These are phyloP conservation scores for Neoascochyta sp. DNA, from an alignment of 2,329 filamentous ascomycete species.

Conservation along the genomic window DNA sequence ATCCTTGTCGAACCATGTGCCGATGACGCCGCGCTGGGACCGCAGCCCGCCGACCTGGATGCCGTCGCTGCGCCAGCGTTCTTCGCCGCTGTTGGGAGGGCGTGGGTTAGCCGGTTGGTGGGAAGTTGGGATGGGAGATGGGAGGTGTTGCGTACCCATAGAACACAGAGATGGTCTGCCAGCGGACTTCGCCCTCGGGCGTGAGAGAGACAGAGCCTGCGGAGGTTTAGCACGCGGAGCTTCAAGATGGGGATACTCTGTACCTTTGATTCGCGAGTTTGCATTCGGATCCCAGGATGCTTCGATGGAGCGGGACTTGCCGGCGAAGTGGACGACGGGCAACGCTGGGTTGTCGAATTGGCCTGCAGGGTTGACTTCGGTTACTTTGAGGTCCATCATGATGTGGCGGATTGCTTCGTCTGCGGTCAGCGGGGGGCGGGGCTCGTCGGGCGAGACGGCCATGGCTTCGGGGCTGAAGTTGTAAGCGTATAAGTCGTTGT, in stretches of 20 bases:
- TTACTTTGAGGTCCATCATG: conserved; percentile 62
- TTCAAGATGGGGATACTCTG: conserved; percentile 8
- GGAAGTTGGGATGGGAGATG: no score
- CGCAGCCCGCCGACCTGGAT: conserved; percentile 67
- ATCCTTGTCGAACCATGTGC: conserved; percentile 76
- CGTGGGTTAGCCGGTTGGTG: no score
- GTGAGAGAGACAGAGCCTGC: conserved; percentile 59
- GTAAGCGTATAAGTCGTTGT: conserved; percentile 62
- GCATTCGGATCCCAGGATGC: conserved; percentile 65
- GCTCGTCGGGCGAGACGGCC: conserved; percentile 34
- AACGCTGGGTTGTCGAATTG: conserved; percentile 55
- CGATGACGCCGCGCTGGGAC: conserved; percentile 65
- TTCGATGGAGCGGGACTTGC: conserved; percentile 59
- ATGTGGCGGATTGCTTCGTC: conserved; percentile 69
- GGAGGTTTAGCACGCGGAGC: background rate
- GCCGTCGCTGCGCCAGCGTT: conserved; percentile 73
- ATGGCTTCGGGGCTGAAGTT: conserved; percentile 57
- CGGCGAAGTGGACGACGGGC: conserved; percentile 67
- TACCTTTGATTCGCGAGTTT: conserved; percentile 63
- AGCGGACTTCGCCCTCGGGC: conserved; percentile 66
- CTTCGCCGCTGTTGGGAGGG: conserved; percentile 54
- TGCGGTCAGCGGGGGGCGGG: conserved; percentile 54
- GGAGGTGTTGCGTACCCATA: conserved; percentile 41
- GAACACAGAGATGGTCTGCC: conserved; percentile 67
- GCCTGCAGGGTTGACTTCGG: conserved; percentile 56